phyloP scores from a whole-genome alignment of 495 filamentous ascomycete genomes.

The Neurospora pannonica region DNA sequence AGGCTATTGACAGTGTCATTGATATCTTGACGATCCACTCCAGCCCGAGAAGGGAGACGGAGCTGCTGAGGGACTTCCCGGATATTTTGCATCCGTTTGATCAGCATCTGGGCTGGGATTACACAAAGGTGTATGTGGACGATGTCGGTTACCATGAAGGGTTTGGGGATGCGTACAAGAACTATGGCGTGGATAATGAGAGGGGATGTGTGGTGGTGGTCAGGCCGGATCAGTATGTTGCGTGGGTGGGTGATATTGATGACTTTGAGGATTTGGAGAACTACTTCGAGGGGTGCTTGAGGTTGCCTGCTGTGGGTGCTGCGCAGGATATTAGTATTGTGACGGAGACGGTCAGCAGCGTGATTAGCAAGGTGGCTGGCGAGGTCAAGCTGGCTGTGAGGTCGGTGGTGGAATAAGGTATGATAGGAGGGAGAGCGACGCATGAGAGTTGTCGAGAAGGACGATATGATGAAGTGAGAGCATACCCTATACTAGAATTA shows the following conservation, averaged over 20 bases:
- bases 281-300: constrained; percentile 27
- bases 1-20: constrained; percentile 33
- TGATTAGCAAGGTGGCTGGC: neutral
- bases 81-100: constrained; percentile 47
- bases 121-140: constrained; percentile 58
- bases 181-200: constrained; percentile 50
- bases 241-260: constrained; percentile 44
- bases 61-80: constrained; percentile 48
- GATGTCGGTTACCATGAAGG: constrained; percentile 49
- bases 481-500: neutral
- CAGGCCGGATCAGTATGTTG: constrained; percentile 58
- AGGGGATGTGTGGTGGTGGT: constrained; percentile 48
- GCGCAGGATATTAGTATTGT: neutral
- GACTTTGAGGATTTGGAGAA: constrained; percentile 35
- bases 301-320: constrained; percentile 4
- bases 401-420: neutral
- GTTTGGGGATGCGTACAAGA: constrained; percentile 52
- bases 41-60: constrained; percentile 34
- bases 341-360: neutral
- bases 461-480: neutral
- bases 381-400: neutral
- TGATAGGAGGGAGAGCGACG: neutral
- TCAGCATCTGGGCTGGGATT: constrained; percentile 52
- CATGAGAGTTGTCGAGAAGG: neutral
- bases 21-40: constrained; percentile 56